A percentile compares a stretch with the other conserved stretches of the same genome.
Conservation (phyloP, 2,329 filamentous ascomycete species). For the Fusarium sp. region DNA sequence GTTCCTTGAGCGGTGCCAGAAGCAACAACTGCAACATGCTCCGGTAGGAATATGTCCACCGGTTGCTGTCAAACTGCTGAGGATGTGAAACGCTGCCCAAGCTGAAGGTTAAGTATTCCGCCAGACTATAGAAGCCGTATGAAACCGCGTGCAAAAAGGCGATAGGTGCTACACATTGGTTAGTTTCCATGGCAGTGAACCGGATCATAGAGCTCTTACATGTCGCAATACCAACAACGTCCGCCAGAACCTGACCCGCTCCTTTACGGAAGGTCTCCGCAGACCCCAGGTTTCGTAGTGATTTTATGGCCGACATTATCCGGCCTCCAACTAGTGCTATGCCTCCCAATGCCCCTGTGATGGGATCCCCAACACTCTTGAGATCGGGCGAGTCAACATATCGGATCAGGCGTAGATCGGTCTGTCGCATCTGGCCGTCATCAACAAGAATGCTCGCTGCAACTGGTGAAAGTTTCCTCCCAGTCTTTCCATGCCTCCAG, state of each 20-base stretch:
- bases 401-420: neutral
- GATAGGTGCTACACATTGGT: neutral
- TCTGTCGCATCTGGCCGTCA: neutral
- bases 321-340: neutral
- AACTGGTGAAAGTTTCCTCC: neutral
- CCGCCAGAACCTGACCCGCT: neutral
- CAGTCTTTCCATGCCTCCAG: neutral
- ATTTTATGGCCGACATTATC: rapidly evolving
- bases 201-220: neutral
- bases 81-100: neutral
- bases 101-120: neutral
- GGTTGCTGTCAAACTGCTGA: slow-evolving; percentile 10
- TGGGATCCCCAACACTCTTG: neutral
- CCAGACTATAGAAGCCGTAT: neutral
- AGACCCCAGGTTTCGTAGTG: neutral
- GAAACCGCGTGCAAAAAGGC: neutral
- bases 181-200: neutral
- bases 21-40: neutral
- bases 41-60: slow-evolving; percentile 2
- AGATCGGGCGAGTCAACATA: neutral
- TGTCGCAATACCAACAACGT: neutral
- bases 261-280: neutral
- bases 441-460: neutral
- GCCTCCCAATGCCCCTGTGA: neutral
- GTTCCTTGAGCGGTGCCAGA: neutral